phyloP scores from a whole-genome alignment of 2,329 filamentous ascomycete species.

The Arthrobotrys iridis region DNA sequence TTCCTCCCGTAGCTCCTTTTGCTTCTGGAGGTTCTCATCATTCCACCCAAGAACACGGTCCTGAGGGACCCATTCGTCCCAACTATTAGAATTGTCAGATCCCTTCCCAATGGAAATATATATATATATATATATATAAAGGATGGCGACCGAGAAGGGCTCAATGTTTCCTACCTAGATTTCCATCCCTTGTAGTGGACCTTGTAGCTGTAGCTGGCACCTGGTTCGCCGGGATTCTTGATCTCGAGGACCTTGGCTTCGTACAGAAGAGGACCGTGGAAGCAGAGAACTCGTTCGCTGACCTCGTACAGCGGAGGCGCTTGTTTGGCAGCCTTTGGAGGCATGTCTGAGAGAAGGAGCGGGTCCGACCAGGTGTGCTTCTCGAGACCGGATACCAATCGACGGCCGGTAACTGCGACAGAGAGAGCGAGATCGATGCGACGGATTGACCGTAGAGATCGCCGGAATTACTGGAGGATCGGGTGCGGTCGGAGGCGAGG shows the following conservation, averaged over 20 bases:
- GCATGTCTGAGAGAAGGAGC: slow-evolving; percentile 23
- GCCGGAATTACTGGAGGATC: neutral
- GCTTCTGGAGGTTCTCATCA: slow-evolving; percentile 75
- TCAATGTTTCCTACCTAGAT: slow-evolving; percentile 70
- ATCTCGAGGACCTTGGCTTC: slow-evolving; percentile 94
- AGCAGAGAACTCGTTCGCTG: slow-evolving; percentile 94
- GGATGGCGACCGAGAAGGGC: neutral
- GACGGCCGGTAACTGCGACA: neutral
- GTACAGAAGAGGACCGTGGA: slow-evolving; percentile 96
- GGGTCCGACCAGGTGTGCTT: neutral
- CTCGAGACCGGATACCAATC: neutral
- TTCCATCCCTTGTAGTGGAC: slow-evolving; percentile 99
- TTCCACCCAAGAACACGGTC: slow-evolving; percentile 94
- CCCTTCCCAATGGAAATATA: neutral
- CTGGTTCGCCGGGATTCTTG: slow-evolving; percentile 65
- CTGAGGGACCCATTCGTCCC: slow-evolving; percentile 97
- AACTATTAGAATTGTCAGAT: slow-evolving; percentile 65
- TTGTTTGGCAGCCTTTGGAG: slow-evolving; percentile 63
- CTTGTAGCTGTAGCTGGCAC: slow-evolving; percentile 75
- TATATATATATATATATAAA: too few relatives aligned
- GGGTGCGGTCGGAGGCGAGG: neutral
- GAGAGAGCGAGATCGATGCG: neutral
- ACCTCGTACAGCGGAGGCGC: slow-evolving; percentile 68
- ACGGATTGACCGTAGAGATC: neutral
- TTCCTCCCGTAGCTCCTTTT: slow-evolving; percentile 72